Evolutionary conservation across 371 early-diverging fungal genomes (phyloP).

Genomic region (Mucor piriformis): DNA sequence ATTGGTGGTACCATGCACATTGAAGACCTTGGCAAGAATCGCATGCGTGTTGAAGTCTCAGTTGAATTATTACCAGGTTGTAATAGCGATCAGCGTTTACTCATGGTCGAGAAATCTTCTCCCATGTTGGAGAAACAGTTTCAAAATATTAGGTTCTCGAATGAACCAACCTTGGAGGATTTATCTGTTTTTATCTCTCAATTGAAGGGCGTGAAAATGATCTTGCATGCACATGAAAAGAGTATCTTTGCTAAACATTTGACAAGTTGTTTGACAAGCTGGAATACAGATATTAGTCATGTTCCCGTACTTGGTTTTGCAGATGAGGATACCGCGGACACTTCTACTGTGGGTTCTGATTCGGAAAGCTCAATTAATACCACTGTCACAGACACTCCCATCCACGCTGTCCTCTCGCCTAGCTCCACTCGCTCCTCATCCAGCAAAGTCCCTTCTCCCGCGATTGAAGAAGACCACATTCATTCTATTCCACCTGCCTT

Average conservation of each 20-base stretch:
- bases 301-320: conserved; percentile 23
- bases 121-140: conserved; percentile 28
- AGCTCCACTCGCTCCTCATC: conserved; percentile 24
- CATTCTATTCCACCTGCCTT: conserved; percentile 50
- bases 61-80: conserved; percentile 41
- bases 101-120: conserved; percentile 32
- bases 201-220: conserved; percentile 46
- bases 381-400: neutral
- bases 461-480: conserved; percentile 44
- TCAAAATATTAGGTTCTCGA: conserved; percentile 36
- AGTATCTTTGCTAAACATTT: conserved; percentile 57
- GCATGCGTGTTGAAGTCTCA: conserved; percentile 41
- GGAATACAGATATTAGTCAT: conserved; percentile 56
- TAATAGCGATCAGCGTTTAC: conserved; percentile 14
- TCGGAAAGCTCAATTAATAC: conserved; percentile 19
- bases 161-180: conserved; percentile 58
- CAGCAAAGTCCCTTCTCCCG: conserved; percentile 34
- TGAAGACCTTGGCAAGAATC: conserved; percentile 39
- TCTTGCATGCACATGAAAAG: conserved; percentile 51
- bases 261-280: conserved; percentile 51
- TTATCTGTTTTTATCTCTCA: conserved; percentile 41
- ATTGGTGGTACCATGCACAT: conserved; percentile 51
- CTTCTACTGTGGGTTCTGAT: conserved; percentile 4
- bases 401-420: neutral
- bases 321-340: conserved; percentile 9